Percentiles rank a stretch among this genome's conserved stretches.
Evolutionary conservation across 768 basidiomycete genomes (phyloP).

Genomic region (Tephrocybe sp.): DNA sequence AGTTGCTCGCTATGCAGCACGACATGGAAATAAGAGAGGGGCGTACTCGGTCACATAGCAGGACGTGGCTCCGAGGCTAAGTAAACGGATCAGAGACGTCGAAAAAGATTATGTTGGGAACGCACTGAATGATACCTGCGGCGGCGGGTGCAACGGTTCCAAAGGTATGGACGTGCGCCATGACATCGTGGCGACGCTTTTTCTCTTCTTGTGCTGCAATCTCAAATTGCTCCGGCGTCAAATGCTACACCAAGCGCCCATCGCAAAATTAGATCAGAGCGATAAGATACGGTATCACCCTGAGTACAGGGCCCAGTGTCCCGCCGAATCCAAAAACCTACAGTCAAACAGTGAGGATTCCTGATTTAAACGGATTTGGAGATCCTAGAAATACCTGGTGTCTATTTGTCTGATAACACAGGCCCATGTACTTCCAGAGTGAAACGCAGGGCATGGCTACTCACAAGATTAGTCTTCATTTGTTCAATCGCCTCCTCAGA

Average conservation of each 20-base stretch:
- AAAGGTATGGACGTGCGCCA: slow-evolving; percentile 99
- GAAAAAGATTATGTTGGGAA: slow-evolving; percentile 10
- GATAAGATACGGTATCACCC: not conserved
- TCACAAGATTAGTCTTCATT: slow-evolving; percentile 91
- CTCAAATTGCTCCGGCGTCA: slow-evolving; percentile 89
- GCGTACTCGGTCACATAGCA: slow-evolving; percentile 97
- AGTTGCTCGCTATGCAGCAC: slow-evolving; percentile 2
- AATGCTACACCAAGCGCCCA: slow-evolving; percentile 42
- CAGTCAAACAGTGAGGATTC: no score
- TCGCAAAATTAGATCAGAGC: slow-evolving; percentile 5
- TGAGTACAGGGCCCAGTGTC: no score
- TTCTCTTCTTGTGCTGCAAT: slow-evolving; percentile 94
- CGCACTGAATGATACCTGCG: slow-evolving; percentile 93
- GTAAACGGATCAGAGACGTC: not conserved
- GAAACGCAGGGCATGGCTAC: slow-evolving; percentile 17
- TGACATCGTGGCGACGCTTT: slow-evolving; percentile 96
- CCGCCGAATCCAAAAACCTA: no score
- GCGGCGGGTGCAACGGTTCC: slow-evolving; percentile 91
- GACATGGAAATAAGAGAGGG: not conserved
- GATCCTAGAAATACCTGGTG: no score
- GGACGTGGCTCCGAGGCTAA: slow-evolving; percentile 77
- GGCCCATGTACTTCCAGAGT: not conserved
- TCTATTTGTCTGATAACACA: no score
- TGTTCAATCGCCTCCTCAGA: slow-evolving; percentile 89
- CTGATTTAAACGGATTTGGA: no score